These are phyloP conservation scores for Alternaria triticimaculans DNA, from an alignment of 2,329 filamentous ascomycete species.

Conservation along the genomic window DNA sequence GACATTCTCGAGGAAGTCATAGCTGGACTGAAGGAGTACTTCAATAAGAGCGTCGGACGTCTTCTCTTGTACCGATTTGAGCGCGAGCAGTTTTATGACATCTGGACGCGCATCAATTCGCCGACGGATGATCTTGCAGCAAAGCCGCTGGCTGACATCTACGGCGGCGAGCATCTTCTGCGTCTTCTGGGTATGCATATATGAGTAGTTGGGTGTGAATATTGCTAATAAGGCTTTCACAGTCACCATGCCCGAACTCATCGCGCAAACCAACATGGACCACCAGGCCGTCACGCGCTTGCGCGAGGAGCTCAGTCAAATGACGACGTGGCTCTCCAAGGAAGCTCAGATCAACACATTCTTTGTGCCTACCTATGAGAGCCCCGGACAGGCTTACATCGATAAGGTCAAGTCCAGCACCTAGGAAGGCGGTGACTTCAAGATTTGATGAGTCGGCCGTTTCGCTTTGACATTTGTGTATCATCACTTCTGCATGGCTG, in stretches of 20 bases:
- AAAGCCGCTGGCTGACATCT: slow-evolving; percentile 79
- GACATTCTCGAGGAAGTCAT: slow-evolving; percentile 92
- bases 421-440: background rate
- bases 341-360: slow-evolving; percentile 71
- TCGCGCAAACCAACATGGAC: slow-evolving; percentile 99
- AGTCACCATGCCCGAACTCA: slow-evolving; percentile 91
- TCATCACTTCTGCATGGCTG: slow-evolving; percentile 19
- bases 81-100: slow-evolving; percentile 82
- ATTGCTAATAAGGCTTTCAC: slow-evolving; percentile 5
- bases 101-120: slow-evolving; percentile 72
- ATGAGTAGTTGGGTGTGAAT: background rate
- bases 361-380: slow-evolving; percentile 79
- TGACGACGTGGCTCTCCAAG: slow-evolving; percentile 83
- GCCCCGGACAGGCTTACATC: slow-evolving; percentile 72
- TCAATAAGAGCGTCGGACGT: slow-evolving; percentile 86
- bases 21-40: slow-evolving; percentile 87
- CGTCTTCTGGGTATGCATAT: slow-evolving; percentile 78
- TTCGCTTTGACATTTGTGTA: slow-evolving; percentile 11
- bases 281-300: slow-evolving; percentile 86
- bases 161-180: slow-evolving; percentile 90
- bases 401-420: slow-evolving; percentile 64
- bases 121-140: slow-evolving; percentile 68
- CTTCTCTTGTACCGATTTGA: slow-evolving; percentile 95
- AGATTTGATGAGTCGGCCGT: background rate
- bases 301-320: slow-evolving; percentile 85